Percentiles rank a stretch among this genome's conserved stretches.
Evolutionary conservation across 2,329 filamentous ascomycete genomes (phyloP).

Genomic region (Botrytis squamosa): DNA sequence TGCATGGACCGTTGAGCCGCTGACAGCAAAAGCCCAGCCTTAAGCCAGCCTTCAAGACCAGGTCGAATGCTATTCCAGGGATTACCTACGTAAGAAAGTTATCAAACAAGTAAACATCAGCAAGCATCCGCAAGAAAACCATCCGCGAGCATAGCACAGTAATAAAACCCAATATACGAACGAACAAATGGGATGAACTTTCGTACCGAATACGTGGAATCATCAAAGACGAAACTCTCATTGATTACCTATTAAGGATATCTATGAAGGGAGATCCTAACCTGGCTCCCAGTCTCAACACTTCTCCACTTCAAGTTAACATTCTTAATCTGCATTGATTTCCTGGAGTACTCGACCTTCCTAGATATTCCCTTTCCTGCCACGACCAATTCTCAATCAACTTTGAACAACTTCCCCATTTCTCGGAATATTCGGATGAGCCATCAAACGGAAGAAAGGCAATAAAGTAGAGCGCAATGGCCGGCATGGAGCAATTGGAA

Average conservation of each 20-base stretch:
- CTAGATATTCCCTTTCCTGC: not conserved
- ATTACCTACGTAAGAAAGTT: conserved; percentile 5
- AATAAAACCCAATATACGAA: not conserved
- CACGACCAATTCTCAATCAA: not conserved
- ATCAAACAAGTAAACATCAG: not conserved
- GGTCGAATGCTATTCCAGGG: not conserved
- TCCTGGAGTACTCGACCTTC: not conserved
- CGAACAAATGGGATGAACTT: not conserved
- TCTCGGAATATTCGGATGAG: not conserved
- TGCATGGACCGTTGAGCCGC: not conserved
- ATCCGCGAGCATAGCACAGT: not conserved
- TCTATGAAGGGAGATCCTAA: not conserved
- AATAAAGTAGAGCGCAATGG: conserved; percentile 74
- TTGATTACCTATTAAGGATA: not conserved
- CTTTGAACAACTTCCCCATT: not conserved
- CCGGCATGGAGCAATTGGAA: conserved; percentile 93
- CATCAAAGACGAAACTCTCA: conserved; percentile 1
- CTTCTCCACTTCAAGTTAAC: conserved; percentile 1
- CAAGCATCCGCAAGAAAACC: not conserved
- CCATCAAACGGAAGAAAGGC: conserved; percentile 4
- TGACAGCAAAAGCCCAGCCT: not conserved
- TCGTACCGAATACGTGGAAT: conserved; percentile 5
- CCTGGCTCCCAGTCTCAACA: not conserved
- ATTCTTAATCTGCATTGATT: conserved; percentile 4
- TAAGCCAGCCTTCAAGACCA: not conserved